phyloP scores from a whole-genome alignment of 176 grass and related monocot genomes.

The Triticum timopheevii region DNA sequence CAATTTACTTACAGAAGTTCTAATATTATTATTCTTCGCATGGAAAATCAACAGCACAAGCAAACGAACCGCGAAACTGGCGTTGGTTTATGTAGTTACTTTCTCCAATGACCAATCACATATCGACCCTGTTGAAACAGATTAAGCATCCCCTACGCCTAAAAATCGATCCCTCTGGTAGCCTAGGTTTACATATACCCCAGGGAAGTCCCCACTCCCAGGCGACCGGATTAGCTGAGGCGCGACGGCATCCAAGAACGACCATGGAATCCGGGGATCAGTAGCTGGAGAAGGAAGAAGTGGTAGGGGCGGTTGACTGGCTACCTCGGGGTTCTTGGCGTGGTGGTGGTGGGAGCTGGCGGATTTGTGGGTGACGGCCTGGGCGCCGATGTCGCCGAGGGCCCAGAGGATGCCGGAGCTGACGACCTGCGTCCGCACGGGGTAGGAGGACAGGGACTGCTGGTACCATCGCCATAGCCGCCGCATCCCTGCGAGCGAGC shows the following conservation, averaged over 20 bases:
- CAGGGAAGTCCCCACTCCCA: neutral
- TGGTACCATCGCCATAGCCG: slow-evolving; percentile 92
- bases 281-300: neutral
- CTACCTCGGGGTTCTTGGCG: slow-evolving; percentile 36
- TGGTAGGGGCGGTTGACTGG: neutral
- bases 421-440: slow-evolving; percentile 85
- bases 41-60: neutral
- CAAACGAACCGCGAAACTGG: neutral
- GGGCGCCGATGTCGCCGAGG: slow-evolving; percentile 88
- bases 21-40: neutral
- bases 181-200: neutral
- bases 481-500: slow-evolving; percentile 41
- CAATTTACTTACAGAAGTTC: neutral
- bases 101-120: neutral
- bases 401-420: slow-evolving; percentile 92
- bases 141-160: neutral
- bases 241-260: neutral
- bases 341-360: slow-evolving; percentile 18
- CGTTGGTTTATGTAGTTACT: neutral
- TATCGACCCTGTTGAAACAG: neutral
- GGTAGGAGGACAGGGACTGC: slow-evolving; percentile 70
- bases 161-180: neutral
- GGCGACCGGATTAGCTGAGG: neutral
- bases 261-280: neutral
- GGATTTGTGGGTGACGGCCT: slow-evolving; percentile 70